Evolutionary conservation across 2,329 filamentous ascomycete genomes (phyloP).

Genomic region (Aspergillus versicolor): DNA sequence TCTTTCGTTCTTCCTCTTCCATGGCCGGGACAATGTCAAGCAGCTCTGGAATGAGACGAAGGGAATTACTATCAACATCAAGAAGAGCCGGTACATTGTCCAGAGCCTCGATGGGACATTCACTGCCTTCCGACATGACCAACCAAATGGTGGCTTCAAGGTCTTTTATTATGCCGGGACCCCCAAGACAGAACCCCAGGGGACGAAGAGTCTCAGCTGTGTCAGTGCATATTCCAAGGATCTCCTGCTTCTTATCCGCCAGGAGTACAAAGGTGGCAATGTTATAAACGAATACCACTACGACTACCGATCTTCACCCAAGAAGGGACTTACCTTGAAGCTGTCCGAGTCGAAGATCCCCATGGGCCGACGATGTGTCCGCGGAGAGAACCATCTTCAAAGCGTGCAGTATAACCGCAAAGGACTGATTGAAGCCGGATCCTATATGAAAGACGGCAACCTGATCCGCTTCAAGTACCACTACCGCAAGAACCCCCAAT

Average conservation of each 20-base stretch:
- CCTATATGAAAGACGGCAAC: constrained; percentile 54
- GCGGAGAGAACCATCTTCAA: constrained; percentile 47
- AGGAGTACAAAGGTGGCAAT: constrained; percentile 47
- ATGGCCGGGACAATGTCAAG: constrained; percentile 50
- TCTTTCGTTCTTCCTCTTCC: constrained; percentile 50
- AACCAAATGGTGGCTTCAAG: constrained; percentile 40
- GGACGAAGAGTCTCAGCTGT: constrained; percentile 41
- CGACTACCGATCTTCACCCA: constrained; percentile 37
- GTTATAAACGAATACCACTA: constrained; percentile 51
- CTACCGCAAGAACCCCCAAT: constrained; percentile 55
- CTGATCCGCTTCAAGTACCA: constrained; percentile 55
- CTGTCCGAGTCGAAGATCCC: constrained; percentile 39
- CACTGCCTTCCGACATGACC: constrained; percentile 50
- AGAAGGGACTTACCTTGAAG: constrained; percentile 28
- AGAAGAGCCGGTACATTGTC: constrained; percentile 49
- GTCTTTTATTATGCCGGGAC: constrained; percentile 41
- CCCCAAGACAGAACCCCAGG: constrained; percentile 47
- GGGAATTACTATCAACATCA: constrained; percentile 49
- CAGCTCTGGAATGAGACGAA: constrained; percentile 50
- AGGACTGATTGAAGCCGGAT: constrained; percentile 54
- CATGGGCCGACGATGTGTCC: constrained; percentile 47
- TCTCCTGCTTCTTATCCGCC: constrained; percentile 45
- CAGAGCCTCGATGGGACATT: constrained; percentile 49
- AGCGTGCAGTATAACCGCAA: constrained; percentile 53
- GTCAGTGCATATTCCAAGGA: constrained; percentile 51